Conservation (phyloP, 1,284 basidiomycete genomes). For the Sporisorium reilianum region DNA sequence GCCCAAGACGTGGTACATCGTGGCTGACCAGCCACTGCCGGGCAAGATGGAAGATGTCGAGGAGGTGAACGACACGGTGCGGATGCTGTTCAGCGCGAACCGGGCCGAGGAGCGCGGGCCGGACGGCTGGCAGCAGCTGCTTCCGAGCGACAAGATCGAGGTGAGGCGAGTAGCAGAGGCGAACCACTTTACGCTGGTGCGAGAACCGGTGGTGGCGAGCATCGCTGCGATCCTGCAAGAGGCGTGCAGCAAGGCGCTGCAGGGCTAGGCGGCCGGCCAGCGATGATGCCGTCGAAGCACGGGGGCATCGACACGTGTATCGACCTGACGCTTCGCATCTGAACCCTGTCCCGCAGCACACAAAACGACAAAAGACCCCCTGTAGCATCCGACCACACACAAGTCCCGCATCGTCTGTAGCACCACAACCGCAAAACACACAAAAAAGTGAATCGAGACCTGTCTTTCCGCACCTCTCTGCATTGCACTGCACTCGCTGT, state of each 20-base stretch:
- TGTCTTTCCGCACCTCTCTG: no score
- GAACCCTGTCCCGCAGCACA: no score
- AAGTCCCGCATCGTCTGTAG: no score
- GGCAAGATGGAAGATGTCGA: conserved; percentile 28
- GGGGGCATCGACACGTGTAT: background rate
- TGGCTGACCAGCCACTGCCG: conserved; percentile 23
- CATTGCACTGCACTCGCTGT: no score
- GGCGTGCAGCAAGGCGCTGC: background rate
- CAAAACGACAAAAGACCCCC: no score
- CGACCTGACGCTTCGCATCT: no score
- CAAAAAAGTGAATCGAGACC: no score
- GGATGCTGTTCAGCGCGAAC: conserved; percentile 27
- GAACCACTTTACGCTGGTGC: conserved; percentile 48
- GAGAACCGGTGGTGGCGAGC: conserved; percentile 3
- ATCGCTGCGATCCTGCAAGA: background rate
- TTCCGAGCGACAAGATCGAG: conserved; percentile 11
- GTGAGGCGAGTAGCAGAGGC: conserved; percentile 15
- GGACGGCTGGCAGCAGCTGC: conserved; percentile 40
- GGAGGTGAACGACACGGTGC: conserved; percentile 41
- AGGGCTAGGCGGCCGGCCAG: no score
- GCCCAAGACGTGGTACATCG: conserved; percentile 26
- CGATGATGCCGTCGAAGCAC: no score
- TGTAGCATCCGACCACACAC: no score
- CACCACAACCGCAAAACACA: no score
- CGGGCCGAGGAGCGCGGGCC: conserved; percentile 13